Conservation (phyloP, 345 rosid species). For the Capsella bursapastoris region DNA sequence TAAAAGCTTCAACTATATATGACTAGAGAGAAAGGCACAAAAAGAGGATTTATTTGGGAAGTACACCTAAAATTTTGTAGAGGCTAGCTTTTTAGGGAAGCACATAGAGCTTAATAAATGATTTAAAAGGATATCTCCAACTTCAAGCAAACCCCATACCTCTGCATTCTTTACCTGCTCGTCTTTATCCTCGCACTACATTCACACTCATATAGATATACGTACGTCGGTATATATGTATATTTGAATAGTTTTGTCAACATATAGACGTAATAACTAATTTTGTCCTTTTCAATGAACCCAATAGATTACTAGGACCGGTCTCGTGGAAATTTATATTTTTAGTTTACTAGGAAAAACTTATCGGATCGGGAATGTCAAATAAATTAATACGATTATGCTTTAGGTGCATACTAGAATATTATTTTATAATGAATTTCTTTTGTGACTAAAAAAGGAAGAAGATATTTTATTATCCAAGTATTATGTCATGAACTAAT, state of each 20-base stretch:
- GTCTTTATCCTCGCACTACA: constrained; percentile 37
- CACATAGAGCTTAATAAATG: constrained; percentile 25
- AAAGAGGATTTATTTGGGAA: constrained; percentile 27
- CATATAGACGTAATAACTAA: constrained; percentile 37
- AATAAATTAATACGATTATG: neutral
- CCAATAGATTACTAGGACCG: constrained; percentile 28
- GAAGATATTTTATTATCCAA: neutral
- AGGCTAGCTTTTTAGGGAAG: constrained; percentile 29
- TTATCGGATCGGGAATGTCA: constrained; percentile 17
- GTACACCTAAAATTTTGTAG: constrained; percentile 25
- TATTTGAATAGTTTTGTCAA: constrained; percentile 34
- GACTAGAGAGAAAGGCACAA: neutral
- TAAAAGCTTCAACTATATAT: constrained; percentile 3
- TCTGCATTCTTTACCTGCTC: constrained; percentile 48
- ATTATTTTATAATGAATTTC: neutral
- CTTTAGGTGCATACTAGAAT: neutral
- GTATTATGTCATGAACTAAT: neutral
- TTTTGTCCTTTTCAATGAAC: constrained; percentile 38
- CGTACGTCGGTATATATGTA: neutral
- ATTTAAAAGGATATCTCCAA: constrained; percentile 41
- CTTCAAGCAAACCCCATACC: constrained; percentile 48
- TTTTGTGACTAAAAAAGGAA: neutral
- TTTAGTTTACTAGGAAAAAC: constrained; percentile 24
- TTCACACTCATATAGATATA: constrained; percentile 4
- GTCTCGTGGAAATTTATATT: constrained; percentile 20